Base-by-base conservation (phyloP, 768 basidiomycete species). In the Trametes villosa region DNA sequence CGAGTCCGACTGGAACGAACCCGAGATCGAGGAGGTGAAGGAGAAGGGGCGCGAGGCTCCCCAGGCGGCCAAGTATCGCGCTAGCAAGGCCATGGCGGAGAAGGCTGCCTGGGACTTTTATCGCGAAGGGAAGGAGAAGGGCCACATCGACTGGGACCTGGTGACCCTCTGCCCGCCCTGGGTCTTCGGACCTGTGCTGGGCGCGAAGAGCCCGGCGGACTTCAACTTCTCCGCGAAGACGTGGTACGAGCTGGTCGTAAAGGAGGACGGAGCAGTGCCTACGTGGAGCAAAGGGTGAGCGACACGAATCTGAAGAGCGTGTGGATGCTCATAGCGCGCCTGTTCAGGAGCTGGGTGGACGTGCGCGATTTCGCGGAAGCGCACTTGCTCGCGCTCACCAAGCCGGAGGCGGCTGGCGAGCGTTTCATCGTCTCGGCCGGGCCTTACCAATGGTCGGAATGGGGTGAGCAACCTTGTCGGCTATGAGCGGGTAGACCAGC, bases 1-100 rank as follows among this genome's bases (percentile, higher is more conserved):
- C 33, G 85, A 88, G 67, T 62, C 64, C 12, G 78, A 88, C 70
- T 90, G 88, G 88, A 86, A 88, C 65, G 69, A 81, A 12, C 72
- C 74, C 53, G 73, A 82, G 20, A 75, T 81, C 55, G 75, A 82
- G 60, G 71, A 82, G 47, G 86, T 83, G 18, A 74, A 80, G 55
- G 76, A 81, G 62, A 73, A 83, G 50, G 87, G 86, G 0, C 68
- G 72, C 13, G 74, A 79, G 2, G 80, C 83, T 0, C 57, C 70
- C 1, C 55, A 57, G 0, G 63, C 69, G 24, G 60, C 41, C 40
- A 83, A 81, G 62, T 91, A 91, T 69, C 67, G 75, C 12, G 84
- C 86, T 1, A 84, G 83, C 18, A 91, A 92, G 76, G 79, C 77
- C 2, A 74, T 89, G 1, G 86, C 88, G 0, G 91, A 92, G 72